Base-by-base conservation (phyloP, 2,329 filamentous ascomycete species). In the Nothomitra cinnamomea region DNA sequence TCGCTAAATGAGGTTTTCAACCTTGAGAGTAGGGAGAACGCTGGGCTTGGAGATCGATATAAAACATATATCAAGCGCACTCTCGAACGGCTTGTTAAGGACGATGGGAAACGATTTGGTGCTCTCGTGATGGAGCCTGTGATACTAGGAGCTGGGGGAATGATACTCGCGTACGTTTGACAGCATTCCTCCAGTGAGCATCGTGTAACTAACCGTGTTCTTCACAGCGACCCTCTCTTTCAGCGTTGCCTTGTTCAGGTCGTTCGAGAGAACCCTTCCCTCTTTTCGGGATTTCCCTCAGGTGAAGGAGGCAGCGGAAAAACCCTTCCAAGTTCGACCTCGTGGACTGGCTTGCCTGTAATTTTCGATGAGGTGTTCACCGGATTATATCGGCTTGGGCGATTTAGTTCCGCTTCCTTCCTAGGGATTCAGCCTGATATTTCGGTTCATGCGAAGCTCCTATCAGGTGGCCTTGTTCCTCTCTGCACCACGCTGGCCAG, bases 311-410 rank as follows among this genome's bases (percentile, higher is more conserved):
- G 54, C 60, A n/a, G 17, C 24, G 53, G 58, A 61, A 17, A 6
- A 32, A 8, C 45, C 1, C 25, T 53, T 7, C 13, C 52, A 13
- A 61, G 60, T n/a, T n/a, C n/a, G n/a, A n/a, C n/a, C 7, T 58
- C 69, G 28, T 94, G 87, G 87, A 72, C 73, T 1, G 85, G 87
- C 1, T 74, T 94, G 2, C 87, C 87, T 0, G 70, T 94, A 40
- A 73, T 94, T 59, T 87, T 87, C 58, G 87, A 94, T 62, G 87
- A 94, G 63, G 87, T 94, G 36, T 94, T 94, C 66, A 90, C 86
- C 0, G 87, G 87, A 1, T 71, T 94, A 3, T 89, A 89, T 64
- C 84, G 87, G 12, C 78, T 94, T 0, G 87, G 87, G 1, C 77
- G 80, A 40, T 79, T 82, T 62, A 80, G 77, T 1, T 74, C 85